Evolutionary conservation across 2,329 filamentous ascomycete species (phyloP).

Genomic region (Claviceps maximensis): DNA sequence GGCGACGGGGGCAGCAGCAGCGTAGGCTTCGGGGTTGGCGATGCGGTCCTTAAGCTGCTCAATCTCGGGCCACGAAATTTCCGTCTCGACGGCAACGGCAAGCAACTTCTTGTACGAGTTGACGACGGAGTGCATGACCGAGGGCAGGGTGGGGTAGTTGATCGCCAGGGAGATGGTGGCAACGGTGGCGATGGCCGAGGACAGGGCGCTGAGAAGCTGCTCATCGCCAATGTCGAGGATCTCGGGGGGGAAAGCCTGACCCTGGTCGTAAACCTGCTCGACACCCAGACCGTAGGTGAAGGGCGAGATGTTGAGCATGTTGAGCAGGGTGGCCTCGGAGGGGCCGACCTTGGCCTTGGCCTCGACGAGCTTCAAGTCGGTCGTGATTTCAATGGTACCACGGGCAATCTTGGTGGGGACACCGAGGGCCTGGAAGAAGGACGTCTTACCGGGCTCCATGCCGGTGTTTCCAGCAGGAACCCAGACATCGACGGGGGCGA

Average conservation of each 20-base stretch:
- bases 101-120: slow-evolving; percentile 98
- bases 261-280: slow-evolving; percentile 91
- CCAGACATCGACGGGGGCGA: slow-evolving; percentile 88
- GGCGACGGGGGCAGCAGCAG: slow-evolving; percentile 59
- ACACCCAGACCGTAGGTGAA: slow-evolving; percentile 99
- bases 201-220: slow-evolving; percentile 78
- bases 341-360: slow-evolving; percentile 87
- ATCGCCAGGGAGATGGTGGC: slow-evolving; percentile 81
- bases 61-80: slow-evolving; percentile 90
- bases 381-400: slow-evolving; percentile 99
- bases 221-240: slow-evolving; percentile 92
- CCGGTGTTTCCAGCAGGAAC: slow-evolving; percentile 97
- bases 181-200: slow-evolving; percentile 71
- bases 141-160: slow-evolving; percentile 93
- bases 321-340: slow-evolving; percentile 96
- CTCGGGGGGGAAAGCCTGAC: slow-evolving; percentile 74
- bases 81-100: slow-evolving; percentile 78
- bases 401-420: slow-evolving; percentile 99
- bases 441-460: slow-evolving; percentile 99
- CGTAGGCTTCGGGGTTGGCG: slow-evolving; percentile 96
- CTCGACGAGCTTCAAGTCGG: slow-evolving; percentile 96
- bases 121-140: slow-evolving; percentile 89
- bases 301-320: slow-evolving; percentile 99
- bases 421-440: slow-evolving; percentile 99
- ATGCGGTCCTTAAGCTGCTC: slow-evolving; percentile 99